phyloP scores from a whole-genome alignment of 2,329 filamentous ascomycete genomes.

The Rachicladosporium sp. region DNA sequence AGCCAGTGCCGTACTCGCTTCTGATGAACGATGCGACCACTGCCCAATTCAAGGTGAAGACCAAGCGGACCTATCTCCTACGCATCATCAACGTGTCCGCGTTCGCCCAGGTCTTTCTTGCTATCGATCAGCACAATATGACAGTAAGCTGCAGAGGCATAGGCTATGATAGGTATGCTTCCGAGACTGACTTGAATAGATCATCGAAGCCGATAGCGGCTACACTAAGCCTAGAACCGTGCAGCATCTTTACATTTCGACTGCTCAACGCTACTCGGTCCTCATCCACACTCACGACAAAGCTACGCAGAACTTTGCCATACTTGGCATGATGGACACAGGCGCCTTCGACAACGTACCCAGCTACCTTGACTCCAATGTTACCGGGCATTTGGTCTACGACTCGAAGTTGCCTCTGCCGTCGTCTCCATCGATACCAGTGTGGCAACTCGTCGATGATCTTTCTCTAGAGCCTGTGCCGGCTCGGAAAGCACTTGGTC shows the following conservation, averaged over 20 bases:
- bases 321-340: conserved; percentile 40
- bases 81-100: conserved; percentile 59
- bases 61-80: conserved; percentile 49
- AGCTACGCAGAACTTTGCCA: conserved; percentile 45
- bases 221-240: conserved; percentile 48
- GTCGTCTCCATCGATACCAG: conserved; percentile 43
- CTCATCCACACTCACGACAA: conserved; percentile 49
- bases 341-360: conserved; percentile 56
- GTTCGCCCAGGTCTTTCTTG: conserved; percentile 60
- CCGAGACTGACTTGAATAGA: conserved; percentile 10
- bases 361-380: conserved; percentile 51
- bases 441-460: conserved; percentile 61
- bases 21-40: conserved; percentile 51
- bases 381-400: conserved; percentile 45
- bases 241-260: conserved; percentile 51
- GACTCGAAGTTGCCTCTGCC: conserved; percentile 35
- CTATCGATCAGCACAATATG: conserved; percentile 55
- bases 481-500: conserved; percentile 44
- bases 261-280: conserved; percentile 60
- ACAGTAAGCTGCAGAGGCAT: conserved; percentile 6
- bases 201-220: conserved; percentile 61
- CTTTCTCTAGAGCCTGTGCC: conserved; percentile 59
- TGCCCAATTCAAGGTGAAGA: conserved; percentile 31
- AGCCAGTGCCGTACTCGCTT: conserved; percentile 53
- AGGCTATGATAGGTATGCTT: too few relatives aligned